Evolutionary conservation across 2,329 filamentous ascomycete genomes (phyloP).

Genomic region (Helicocarpus griseus): DNA sequence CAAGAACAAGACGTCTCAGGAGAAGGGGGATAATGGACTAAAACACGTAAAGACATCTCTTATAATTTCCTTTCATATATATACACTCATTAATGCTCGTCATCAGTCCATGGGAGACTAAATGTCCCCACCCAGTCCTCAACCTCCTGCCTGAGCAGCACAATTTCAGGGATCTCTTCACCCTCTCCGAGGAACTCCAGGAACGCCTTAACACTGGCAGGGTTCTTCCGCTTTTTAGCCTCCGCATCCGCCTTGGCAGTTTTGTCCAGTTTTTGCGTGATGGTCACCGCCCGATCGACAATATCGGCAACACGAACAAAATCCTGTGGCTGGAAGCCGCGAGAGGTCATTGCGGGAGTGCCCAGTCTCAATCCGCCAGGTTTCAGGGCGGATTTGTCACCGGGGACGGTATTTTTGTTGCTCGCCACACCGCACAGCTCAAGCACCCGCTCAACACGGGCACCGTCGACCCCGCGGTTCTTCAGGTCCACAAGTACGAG

Average conservation of each 20-base stretch:
- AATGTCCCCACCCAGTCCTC: slow-evolving; percentile 79
- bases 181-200: slow-evolving; percentile 73
- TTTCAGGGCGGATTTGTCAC: slow-evolving; percentile 85
- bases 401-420: slow-evolving; percentile 98
- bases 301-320: slow-evolving; percentile 80
- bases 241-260: slow-evolving; percentile 61
- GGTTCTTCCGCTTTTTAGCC: slow-evolving; percentile 76
- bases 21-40: not conserved
- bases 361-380: slow-evolving; percentile 91
- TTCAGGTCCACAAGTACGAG: slow-evolving; percentile 94
- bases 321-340: slow-evolving; percentile 82
- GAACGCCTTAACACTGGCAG: slow-evolving; percentile 98
- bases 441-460: slow-evolving; percentile 79
- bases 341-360: slow-evolving; percentile 93
- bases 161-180: slow-evolving; percentile 75
- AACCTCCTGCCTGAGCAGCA: slow-evolving; percentile 79
- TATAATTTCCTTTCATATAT: not conserved
- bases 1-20: not conserved
- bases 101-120: slow-evolving; percentile 71
- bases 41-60: not conserved
- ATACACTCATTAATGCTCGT: slow-evolving; percentile 30
- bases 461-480: slow-evolving; percentile 76
- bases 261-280: slow-evolving; percentile 69
- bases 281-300: slow-evolving; percentile 71
- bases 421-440: slow-evolving; percentile 92